These are phyloP conservation scores for Aspergillus awamori DNA, from an alignment of 2,329 filamentous ascomycete species.

Conservation along the genomic window DNA sequence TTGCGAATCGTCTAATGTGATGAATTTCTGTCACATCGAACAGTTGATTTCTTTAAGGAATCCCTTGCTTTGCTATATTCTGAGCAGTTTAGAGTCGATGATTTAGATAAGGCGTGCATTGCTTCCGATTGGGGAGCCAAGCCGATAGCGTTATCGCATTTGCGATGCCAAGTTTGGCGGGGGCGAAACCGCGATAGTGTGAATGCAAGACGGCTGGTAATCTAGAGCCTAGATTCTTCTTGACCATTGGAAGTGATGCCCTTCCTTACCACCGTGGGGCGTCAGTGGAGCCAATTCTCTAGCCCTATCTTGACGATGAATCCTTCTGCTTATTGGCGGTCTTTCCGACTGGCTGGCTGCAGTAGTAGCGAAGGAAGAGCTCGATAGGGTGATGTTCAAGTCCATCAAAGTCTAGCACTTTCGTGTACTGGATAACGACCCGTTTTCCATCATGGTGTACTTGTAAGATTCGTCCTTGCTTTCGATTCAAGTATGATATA, in stretches of 20 bases:
- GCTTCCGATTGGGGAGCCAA: neutral
- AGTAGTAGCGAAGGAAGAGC: constrained; percentile 15
- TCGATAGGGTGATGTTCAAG: neutral
- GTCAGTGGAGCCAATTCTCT: neutral
- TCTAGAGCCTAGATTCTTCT: neutral
- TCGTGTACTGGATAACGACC: constrained; percentile 12
- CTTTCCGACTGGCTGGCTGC: constrained; percentile 6
- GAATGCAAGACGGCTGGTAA: neutral
- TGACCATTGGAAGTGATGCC: neutral
- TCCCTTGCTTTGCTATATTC: neutral
- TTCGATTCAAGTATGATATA: constrained; percentile 10
- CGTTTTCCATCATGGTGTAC: constrained; percentile 10
- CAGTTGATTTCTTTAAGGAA: neutral
- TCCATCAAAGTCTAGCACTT: constrained; percentile 1
- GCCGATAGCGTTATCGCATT: neutral
- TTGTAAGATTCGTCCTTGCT: constrained; percentile 13
- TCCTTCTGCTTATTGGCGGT: neutral
- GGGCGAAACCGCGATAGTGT: neutral
- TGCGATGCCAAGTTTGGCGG: neutral
- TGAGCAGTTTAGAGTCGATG: neutral
- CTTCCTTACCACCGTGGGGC: neutral
- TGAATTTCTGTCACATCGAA: neutral
- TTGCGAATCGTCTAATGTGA: neutral
- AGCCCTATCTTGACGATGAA: neutral
- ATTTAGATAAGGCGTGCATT: neutral